Base-by-base conservation (phyloP, 108 stramenopile genomes). In the Cyclotella sp. region DNA sequence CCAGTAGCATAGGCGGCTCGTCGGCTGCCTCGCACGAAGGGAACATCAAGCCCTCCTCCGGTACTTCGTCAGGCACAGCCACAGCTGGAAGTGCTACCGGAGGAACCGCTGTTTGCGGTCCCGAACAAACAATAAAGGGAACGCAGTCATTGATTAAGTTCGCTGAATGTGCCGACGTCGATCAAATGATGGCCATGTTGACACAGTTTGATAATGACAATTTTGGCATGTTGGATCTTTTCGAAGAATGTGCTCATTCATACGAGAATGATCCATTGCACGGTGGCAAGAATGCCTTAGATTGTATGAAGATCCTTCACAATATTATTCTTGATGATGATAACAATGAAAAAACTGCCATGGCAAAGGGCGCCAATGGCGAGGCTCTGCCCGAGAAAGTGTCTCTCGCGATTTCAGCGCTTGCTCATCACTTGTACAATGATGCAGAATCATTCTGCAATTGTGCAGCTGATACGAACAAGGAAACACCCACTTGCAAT, bases 181-280 rank as follows among this genome's bases (percentile, higher is more conserved):
- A 90, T 73, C 60, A 85, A 57, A 65, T 91, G 54, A 68, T 76
- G 53, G 77, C 86, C 9, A 85, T 96, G 90, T 54, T 93, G 39
- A 90, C 85, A 9, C 88, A 96, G 45, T 96, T 92, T 64, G 93
- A 96, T 65, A 88, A 93, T 72, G 85, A 91, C 54, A 90, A 96
- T 73, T 96, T 96, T 89, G 95, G 95, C 29, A 75, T 79, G 42
- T 72, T 97, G 49, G 96, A 97, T 71, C 49, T 71, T 14, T 97
- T 97, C 77, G 96, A 97, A 81, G 81, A 83, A 0, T 97, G 96
- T 74, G 88, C 96, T 16, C 89, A 95, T 72, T 82, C 80, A 9
- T 94, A 80, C 68, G 68, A 76, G 13, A 80, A 84, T 18, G 80
- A 89, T 24, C 72, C 67, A 0, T 67, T 83, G 46, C 91, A 90